Evolutionary conservation across 2,329 filamentous ascomycete genomes (phyloP), one percentile per base, ranked within the genome.

Genomic region (Beauveria rudraprayagi): DNA sequence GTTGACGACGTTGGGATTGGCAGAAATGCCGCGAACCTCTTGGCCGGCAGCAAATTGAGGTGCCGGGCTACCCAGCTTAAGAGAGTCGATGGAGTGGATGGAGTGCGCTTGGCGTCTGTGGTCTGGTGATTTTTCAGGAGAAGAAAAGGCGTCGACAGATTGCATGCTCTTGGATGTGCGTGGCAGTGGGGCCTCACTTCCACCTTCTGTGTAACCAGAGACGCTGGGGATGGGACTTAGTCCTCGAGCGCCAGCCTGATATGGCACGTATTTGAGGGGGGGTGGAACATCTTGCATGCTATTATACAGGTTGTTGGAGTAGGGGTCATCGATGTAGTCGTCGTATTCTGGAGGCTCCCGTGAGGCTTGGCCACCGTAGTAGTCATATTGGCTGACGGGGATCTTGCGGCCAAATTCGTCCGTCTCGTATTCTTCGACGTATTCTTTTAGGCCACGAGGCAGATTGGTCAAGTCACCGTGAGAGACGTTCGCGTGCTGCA

Each of bases 141-240:
- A 89, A 1, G 87, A 86, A 30, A 86, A 76, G 1, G 81, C 84
- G n/a, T 80, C 82, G 40, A 57, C 56, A 6, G 73, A 74, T 16
- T 78, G 79, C 50, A 80, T 80, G 37, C 82, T 75, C 61, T 79
- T 75, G 1, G 85, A 84, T 62, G 87, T 81, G 54, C 83, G 83
- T 67, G 82, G 83, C 34, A 75, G 75, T 40, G 80, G 80, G 30
- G 77, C 76, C 63, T 86, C 82, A 67, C 80, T 86, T 58, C 85
- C 85, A 52, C 85, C 84, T 67, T 92, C 86, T 4, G 85, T 88
- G 68, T 92, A 93, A 64, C 92, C 94, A 11, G 91, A 93, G 17
- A 96, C 90, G 68, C 92, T 97, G 66, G 94, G 92, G 63, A 96
- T 92, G 0, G 93, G 93, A 70, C 92, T 97, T 54, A 95, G 76